phyloP scores from a whole-genome alignment of 2,329 filamentous ascomycete species.

The Penicillium sp. region DNA sequence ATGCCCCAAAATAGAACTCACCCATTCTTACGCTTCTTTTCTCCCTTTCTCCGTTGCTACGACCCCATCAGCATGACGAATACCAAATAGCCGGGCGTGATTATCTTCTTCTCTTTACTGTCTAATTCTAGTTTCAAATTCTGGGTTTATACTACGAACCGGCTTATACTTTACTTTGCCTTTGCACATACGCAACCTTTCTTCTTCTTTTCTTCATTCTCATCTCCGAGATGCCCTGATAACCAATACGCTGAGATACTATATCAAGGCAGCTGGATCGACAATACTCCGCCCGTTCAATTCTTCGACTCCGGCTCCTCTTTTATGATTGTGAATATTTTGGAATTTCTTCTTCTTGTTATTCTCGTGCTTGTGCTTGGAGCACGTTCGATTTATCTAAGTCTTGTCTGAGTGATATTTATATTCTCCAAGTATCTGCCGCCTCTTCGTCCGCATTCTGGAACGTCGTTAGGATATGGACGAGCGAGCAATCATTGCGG shows the following conservation, averaged over 20 bases:
- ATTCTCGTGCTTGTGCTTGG: not conserved
- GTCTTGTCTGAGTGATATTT: not conserved
- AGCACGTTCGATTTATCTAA: not conserved
- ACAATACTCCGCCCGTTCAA: not conserved
- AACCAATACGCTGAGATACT: not conserved
- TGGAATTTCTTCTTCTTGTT: not conserved
- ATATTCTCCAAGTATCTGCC: not conserved
- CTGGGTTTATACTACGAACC: slow-evolving; percentile 1
- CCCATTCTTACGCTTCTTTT: not conserved
- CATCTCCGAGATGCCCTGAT: not conserved
- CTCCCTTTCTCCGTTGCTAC: slow-evolving; percentile 10
- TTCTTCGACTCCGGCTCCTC: not conserved
- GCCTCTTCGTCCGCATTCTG: not conserved
- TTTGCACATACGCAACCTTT: slow-evolving; percentile 11
- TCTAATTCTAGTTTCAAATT: not conserved
- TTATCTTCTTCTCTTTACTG: not conserved
- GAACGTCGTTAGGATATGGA: not conserved
- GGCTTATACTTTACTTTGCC: not conserved
- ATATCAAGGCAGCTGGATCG: not conserved
- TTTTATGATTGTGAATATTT: slow-evolving; percentile 13
- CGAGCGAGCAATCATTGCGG: not conserved
- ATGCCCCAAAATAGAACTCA: not conserved
- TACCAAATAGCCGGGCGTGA: slow-evolving; percentile 11
- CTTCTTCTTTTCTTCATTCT: not conserved
- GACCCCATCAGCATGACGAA: slow-evolving; percentile 11